Conservation (phyloP, 2,329 filamentous ascomycete species). For the Malbranchea cinnamomea region DNA sequence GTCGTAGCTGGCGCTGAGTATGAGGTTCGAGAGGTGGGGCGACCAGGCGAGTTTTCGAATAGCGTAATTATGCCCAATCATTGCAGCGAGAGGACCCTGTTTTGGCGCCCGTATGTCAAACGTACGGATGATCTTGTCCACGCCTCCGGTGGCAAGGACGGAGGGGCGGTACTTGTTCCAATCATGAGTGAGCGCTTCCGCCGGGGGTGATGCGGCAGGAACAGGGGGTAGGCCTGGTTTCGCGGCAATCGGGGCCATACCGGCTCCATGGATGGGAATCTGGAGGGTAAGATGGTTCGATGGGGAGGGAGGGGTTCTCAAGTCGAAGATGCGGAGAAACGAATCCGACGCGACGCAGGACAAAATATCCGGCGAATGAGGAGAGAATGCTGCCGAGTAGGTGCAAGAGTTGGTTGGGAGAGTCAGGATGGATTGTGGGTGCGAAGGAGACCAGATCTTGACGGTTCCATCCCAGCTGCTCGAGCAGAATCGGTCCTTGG, state of each 20-base stretch:
- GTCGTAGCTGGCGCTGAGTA: conserved; percentile 86
- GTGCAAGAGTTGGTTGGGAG: conserved; percentile 87
- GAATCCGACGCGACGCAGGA: conserved; percentile 83
- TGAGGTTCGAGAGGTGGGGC: conserved; percentile 75
- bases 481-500: conserved; percentile 80
- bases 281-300: conserved; percentile 74
- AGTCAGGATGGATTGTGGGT: conserved; percentile 60
- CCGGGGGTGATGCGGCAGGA: conserved; percentile 39
- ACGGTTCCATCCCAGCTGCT: conserved; percentile 94
- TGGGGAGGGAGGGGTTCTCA: conserved; percentile 70
- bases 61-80: conserved; percentile 83
- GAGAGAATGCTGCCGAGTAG: conserved; percentile 82
- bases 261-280: conserved; percentile 66
- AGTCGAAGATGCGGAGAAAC: conserved; percentile 78
- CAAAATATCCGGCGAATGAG: conserved; percentile 70
- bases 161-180: conserved; percentile 96
- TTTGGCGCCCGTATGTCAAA: conserved; percentile 75
- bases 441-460: conserved; percentile 84
- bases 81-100: conserved; percentile 54
- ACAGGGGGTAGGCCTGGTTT: conserved; percentile 20
- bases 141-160: conserved; percentile 73
- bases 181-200: conserved; percentile 84
- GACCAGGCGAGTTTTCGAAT: conserved; percentile 79
- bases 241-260: conserved; percentile 32
- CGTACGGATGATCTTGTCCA: conserved; percentile 72